Conservation (phyloP, 306 rosid species). For the Vicia sativa region DNA sequence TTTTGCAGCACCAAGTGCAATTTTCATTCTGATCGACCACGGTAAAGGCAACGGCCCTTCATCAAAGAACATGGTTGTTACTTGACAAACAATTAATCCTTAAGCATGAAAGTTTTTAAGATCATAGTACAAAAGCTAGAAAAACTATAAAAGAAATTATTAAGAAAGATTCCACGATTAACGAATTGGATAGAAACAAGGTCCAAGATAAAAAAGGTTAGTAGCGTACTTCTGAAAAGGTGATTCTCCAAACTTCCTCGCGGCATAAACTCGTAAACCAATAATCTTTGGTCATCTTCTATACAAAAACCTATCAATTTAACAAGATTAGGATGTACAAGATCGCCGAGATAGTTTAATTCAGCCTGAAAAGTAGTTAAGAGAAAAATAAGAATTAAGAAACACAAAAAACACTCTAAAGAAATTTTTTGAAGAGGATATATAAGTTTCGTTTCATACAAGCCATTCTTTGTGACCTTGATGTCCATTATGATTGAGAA, state of each 20-base stretch:
- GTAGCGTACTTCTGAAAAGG: conserved; percentile 87
- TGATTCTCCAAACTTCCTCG: conserved; percentile 99
- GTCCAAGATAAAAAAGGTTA: too few relatives aligned
- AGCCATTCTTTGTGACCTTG: conserved; percentile 99
- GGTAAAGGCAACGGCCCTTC: conserved; percentile 99
- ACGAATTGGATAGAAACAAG: too few relatives aligned
- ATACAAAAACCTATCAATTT: conserved; percentile 92
- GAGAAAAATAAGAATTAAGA: conserved; percentile 31
- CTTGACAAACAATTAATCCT: conserved; percentile 40
- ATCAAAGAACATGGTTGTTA: conserved; percentile 52
- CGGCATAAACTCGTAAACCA: conserved; percentile 96
- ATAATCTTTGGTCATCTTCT: conserved; percentile 86
- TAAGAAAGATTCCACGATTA: too few relatives aligned
- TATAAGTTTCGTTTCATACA: conserved; percentile 51
- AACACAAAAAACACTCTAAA: not conserved
- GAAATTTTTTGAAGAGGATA: conserved; percentile 21
- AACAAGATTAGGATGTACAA: conserved; percentile 84
- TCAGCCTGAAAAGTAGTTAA: conserved; percentile 73
- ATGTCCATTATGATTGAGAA: conserved; percentile 90
- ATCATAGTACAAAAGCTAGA: conserved; percentile 32
- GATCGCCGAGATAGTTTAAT: conserved; percentile 89
- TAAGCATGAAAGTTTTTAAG: conserved; percentile 12
- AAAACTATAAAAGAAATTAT: too few relatives aligned
- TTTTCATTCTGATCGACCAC: conserved; percentile 94
- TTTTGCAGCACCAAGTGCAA: conserved; percentile 95